phyloP scores from a whole-genome alignment of 2,329 filamentous ascomycete species.

The Cladosporium sp. region DNA sequence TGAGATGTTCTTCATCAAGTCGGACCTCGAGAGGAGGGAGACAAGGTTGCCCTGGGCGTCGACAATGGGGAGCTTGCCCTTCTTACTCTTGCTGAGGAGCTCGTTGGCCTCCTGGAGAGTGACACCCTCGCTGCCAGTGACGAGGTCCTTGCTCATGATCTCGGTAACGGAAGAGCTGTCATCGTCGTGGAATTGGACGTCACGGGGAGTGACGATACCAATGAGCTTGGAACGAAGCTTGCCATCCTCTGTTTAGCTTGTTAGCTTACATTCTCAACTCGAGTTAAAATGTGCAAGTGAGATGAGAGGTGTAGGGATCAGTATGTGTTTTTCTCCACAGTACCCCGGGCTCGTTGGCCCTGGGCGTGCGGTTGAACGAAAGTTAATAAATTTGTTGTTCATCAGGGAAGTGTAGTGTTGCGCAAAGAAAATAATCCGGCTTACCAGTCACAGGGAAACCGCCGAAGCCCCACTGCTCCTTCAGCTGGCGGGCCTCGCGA shows the following conservation, averaged over 20 bases:
- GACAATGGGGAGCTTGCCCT: conserved; percentile 66
- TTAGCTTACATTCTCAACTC: conserved; percentile 10
- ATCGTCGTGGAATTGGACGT: conserved; percentile 93
- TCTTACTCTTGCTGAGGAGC: conserved; percentile 92
- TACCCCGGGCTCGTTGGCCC: conserved; percentile 35
- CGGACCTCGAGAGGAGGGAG: conserved; percentile 89
- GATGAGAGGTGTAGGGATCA: conserved; percentile 16
- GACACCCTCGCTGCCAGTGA: conserved; percentile 82
- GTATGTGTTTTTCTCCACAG: conserved; percentile 36
- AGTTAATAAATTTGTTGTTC: conserved; percentile 84
- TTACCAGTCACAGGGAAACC: conserved; percentile 98
- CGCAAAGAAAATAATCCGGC: conserved; percentile 41
- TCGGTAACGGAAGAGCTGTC: conserved; percentile 70
- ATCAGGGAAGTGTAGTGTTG: conserved; percentile 61
- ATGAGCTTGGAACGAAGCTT: conserved; percentile 93
- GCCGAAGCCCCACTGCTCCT: conserved; percentile 98
- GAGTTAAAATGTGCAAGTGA: background rate
- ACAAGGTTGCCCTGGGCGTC: conserved; percentile 54
- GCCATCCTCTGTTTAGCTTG: conserved; percentile 68
- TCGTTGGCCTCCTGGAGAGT: conserved; percentile 86
- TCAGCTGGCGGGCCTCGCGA: conserved; percentile 84
- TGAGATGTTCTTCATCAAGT: conserved; percentile 97
- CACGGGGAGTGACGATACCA: conserved; percentile 95
- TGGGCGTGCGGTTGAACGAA: conserved; percentile 99
- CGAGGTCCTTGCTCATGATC: conserved; percentile 93